A percentile compares a stretch with the other conserved stretches of the same genome.
Evolutionary conservation across 257 asterid genomes (phyloP).

Genomic region (Solanum piurae): DNA sequence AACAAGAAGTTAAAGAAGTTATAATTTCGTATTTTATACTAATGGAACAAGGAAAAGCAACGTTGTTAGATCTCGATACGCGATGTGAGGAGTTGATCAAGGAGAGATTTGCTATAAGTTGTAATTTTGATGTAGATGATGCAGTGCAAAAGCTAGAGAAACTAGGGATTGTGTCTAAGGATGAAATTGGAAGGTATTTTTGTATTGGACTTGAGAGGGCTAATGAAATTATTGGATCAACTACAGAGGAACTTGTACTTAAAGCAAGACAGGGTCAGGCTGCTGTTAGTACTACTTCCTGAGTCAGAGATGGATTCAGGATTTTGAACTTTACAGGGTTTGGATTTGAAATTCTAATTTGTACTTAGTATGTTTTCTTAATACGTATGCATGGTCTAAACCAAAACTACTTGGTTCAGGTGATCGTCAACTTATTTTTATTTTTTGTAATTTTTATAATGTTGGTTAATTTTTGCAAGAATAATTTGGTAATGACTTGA

Average conservation of each 20-base stretch:
- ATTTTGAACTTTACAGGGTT: neutral
- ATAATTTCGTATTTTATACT: slow-evolving; percentile 83
- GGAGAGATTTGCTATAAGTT: slow-evolving; percentile 75
- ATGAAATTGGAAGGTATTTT: slow-evolving; percentile 68
- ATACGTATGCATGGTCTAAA: neutral
- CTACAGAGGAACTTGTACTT: slow-evolving; percentile 86
- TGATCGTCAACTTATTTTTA: neutral
- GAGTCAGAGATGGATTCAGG: neutral
- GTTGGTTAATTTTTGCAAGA: neutral
- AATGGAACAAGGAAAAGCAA: slow-evolving; percentile 95
- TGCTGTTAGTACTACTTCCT: slow-evolving; percentile 16
- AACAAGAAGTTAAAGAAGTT: slow-evolving; percentile 97
- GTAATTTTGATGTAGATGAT: slow-evolving; percentile 90
- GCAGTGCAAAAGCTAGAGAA: slow-evolving; percentile 87
- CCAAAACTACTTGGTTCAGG: neutral
- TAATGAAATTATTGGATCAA: slow-evolving; percentile 85
- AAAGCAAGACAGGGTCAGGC: slow-evolving; percentile 49
- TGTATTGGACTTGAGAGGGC: slow-evolving; percentile 88
- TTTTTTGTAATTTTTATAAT: neutral
- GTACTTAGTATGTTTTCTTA: neutral
- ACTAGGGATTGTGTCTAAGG: slow-evolving; percentile 76
- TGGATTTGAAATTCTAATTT: neutral
- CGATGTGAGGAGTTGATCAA: slow-evolving; percentile 80
- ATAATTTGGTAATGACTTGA: neutral
- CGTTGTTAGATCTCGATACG: slow-evolving; percentile 79